phyloP scores from a whole-genome alignment of 108 stramenopile genomes.

The Pseudonitzschia delicatissima region DNA sequence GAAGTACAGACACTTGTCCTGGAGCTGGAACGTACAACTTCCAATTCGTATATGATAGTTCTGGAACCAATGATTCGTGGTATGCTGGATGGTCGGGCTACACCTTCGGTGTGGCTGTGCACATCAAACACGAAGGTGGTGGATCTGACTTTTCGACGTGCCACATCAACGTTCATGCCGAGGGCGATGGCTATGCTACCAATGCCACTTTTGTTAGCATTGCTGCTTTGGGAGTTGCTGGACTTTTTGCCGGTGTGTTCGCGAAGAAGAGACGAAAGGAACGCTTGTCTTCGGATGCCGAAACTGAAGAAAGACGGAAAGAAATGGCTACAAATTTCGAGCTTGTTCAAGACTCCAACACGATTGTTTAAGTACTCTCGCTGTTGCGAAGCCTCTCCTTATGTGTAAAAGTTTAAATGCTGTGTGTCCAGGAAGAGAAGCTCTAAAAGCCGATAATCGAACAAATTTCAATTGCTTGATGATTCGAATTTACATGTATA shows the following conservation, averaged over 20 bases:
- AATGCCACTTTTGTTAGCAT: slow-evolving; percentile 1
- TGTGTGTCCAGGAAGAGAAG: not conserved
- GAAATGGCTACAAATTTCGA: slow-evolving; percentile 10
- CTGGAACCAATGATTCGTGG: not conserved
- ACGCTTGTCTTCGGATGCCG: not conserved
- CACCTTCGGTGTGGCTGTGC: slow-evolving; percentile 4
- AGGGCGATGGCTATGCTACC: not conserved
- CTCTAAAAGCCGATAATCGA: not conserved
- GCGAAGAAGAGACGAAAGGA: slow-evolving; percentile 4
- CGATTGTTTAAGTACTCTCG: not conserved
- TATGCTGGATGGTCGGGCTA: slow-evolving; percentile 14
- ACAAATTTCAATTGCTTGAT: not conserved
- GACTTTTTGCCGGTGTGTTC: not conserved
- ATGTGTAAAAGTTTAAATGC: not conserved
- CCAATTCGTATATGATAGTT: slow-evolving; percentile 7
- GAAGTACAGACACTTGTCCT: not conserved
- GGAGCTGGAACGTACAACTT: slow-evolving; percentile 10
- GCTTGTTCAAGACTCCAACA: not conserved
- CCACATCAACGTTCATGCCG: not conserved
- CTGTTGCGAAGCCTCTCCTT: not conserved
- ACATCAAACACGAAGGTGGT: slow-evolving; percentile 12
- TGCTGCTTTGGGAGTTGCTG: slow-evolving; percentile 1
- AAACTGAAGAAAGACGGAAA: not conserved
- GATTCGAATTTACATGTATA: not conserved
- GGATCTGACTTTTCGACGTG: slow-evolving; percentile 11